phyloP scores from a whole-genome alignment of 106 monocot genomes.

The Dioscorea alata region DNA sequence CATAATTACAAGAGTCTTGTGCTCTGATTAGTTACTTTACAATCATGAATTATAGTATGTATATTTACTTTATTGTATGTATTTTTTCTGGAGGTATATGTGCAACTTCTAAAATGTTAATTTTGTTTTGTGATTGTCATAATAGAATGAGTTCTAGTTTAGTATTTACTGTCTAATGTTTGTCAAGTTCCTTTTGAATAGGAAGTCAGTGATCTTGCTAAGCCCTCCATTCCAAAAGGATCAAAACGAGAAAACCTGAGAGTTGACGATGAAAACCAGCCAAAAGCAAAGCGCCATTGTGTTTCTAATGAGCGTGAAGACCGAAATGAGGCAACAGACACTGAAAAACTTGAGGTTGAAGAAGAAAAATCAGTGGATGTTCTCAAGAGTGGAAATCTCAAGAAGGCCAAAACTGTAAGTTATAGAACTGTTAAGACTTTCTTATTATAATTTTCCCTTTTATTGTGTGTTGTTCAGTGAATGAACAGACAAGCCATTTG shows the following conservation, averaged over 20 bases:
- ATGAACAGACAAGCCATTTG: too few relatives aligned
- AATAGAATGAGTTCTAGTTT: too few relatives aligned
- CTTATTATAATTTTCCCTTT: background rate
- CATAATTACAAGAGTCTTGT: too few relatives aligned
- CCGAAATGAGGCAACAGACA: constrained; percentile 3
- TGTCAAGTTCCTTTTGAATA: constrained; percentile 5
- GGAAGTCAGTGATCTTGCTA: constrained; percentile 46
- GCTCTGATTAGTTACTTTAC: too few relatives aligned
- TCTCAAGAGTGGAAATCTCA: constrained; percentile 31
- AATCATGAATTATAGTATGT: too few relatives aligned
- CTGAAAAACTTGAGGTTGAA: constrained; percentile 4
- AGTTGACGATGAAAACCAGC: constrained; percentile 30
- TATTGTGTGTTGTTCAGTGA: too few relatives aligned
- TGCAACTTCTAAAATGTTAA: too few relatives aligned
- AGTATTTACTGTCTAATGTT: too few relatives aligned
- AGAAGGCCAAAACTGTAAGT: constrained; percentile 53
- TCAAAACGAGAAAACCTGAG: constrained; percentile 16
- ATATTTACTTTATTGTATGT: too few relatives aligned
- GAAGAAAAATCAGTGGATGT: constrained; percentile 8
- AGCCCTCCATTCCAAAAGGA: constrained; percentile 26
- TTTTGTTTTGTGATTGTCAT: too few relatives aligned
- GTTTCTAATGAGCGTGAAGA: constrained; percentile 2
- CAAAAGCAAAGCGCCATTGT: constrained; percentile 52
- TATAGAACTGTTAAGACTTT: background rate
- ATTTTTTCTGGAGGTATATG: too few relatives aligned